Evolutionary conservation across 805 yeast genomes (phyloP), one percentile per base, ranked within the genome.

Genomic region (Pichia cephalocereana): DNA sequence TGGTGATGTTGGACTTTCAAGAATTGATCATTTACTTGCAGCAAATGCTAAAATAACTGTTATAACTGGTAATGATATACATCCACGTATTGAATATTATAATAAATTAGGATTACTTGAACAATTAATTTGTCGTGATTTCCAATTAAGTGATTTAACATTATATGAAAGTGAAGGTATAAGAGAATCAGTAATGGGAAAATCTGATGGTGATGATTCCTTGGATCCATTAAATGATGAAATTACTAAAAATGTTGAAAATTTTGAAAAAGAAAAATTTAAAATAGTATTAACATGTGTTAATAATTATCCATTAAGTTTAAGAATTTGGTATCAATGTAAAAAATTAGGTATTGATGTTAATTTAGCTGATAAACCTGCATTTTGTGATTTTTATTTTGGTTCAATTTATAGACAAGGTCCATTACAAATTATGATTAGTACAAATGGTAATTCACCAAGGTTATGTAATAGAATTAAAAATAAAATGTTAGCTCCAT

Each of bases 391-490:
- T 63, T 86, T 85, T 64, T 86, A 85, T 67, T 86, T 86, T 63
- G 96, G 95, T 1, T 77, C 90, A 26, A 80, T 83, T 68, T 80
- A 77, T 62, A 73, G 85, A 57, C 77, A 76, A 53, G 93, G 90
- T 15, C 77, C 80, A 15, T 67, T 86, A 44, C 93, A 86, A 60
- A 73, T 86, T 38, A 82, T 86, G 90, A 83, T 86, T 14, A 79
- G 87, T 38, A 85, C 95, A 12, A 86, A 85, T 62, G 95, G 95
- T 5, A 77, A 80, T 56, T 82, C 90, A 2, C 96, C 96, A 0
- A 66, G 93, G 46, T 72, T 86, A 56, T 82, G 88, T 45, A 72
- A 73, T 52, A 74, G 77, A 49, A 66, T 77, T 38, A 81, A 86
- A 47, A 75, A 82, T 23, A 71, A 75, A 47, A 74, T 75, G 53